Evolutionary conservation across 495 filamentous ascomycete species (phyloP), one percentile per base, ranked within the genome.

Genomic region (Pyrenula aspistea): DNA sequence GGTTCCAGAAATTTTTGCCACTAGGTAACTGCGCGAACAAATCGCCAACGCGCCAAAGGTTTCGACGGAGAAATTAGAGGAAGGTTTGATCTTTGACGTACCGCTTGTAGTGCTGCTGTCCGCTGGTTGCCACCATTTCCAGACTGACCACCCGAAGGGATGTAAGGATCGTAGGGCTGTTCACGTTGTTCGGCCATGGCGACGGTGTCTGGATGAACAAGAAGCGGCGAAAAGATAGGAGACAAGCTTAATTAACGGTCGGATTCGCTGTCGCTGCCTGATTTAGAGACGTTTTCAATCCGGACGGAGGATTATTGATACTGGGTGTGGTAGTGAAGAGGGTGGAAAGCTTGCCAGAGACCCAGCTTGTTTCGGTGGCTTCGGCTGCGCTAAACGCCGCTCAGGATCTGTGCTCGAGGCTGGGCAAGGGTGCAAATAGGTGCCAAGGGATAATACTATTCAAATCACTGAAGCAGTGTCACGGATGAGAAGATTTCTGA

Each of bases 151-250:
- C 80, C 83, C 60, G 79, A 79, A 60, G 90, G 90, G 67, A 93
- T 92, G 73, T 94, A 95, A 50, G 90, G 90, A 68, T 95, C 90
- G 71, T 95, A 95, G 55, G 89, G 89, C 66, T 79, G 81, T 62
- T 89, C 83, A 65, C 80, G 78, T 42, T 42, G 31, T 66, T 82
- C 81, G 71, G 85, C 77, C 86, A 89, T 88, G 59, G 62, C 79
- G 70, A 64, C 56, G 63, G 52, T 57, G 20, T 55, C 51, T 56
- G n/a, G 24, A 51, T 15, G 31, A 42, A 8, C 31, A 4, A 42
- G 15, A 42, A 42, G 31, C 15, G 8, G 31, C 4, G 4, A 15
- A 42, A 42, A 42, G 15, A 15, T 42, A 42, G 31, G 15, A 15
- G 8, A 15, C 31, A 42, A 15, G 31, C 31, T 42, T 42, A 42